A percentile compares a stretch with the other conserved stretches of the same genome.
Evolutionary conservation across 164 flowering plant genomes (phyloP).

Genomic region (Stephania cephalantha): DNA sequence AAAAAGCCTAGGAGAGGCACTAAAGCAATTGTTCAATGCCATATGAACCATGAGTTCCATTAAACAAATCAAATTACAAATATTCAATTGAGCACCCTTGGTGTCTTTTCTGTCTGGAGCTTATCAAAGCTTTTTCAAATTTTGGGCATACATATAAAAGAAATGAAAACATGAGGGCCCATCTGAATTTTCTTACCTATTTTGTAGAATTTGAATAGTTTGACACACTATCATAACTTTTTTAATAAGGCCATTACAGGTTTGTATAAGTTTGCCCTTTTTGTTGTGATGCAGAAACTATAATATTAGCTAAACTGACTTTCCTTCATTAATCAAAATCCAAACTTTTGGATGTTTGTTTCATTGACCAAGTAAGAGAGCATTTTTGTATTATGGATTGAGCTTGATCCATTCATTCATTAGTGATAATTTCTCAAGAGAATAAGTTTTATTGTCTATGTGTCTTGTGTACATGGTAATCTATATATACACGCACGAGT

Average conservation of each 20-base stretch:
- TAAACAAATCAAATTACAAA: not conserved
- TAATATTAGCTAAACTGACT: not conserved
- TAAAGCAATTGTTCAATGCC: not conserved
- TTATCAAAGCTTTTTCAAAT: not conserved
- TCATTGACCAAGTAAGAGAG: not conserved
- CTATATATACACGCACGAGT: too few relatives aligned
- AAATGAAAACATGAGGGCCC: not conserved
- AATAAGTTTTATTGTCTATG: too few relatives aligned
- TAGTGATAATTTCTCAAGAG: too few relatives aligned
- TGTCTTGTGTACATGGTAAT: too few relatives aligned
- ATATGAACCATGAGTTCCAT: not conserved
- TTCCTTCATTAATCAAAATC: not conserved
- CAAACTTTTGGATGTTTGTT: not conserved
- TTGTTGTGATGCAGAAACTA: not conserved
- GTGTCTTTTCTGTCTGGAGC: not conserved
- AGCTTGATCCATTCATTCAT: not conserved
- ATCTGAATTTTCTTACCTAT: not conserved
- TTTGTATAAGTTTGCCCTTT: not conserved
- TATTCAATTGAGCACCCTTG: not conserved
- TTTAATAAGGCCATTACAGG: not conserved
- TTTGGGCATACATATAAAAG: not conserved
- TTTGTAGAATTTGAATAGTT: not conserved
- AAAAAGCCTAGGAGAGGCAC: not conserved
- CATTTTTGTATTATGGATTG: not conserved
- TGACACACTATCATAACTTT: not conserved